Conservation (phyloP, 805 yeast species). For the Ogataea thermomethanolica region DNA sequence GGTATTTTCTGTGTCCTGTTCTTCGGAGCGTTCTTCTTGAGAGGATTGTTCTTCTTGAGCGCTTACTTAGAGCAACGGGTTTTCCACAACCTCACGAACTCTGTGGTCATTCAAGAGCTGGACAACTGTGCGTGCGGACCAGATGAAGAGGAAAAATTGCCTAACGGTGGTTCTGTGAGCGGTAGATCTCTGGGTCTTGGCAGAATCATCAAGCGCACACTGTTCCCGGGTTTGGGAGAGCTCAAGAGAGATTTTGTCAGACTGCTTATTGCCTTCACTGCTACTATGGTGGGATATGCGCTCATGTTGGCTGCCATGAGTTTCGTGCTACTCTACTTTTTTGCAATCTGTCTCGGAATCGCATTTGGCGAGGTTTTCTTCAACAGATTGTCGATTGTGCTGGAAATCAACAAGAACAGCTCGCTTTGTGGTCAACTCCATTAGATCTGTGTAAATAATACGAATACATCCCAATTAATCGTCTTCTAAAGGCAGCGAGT, state of each 20-base stretch:
- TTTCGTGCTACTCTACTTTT: slow-evolving; percentile 61
- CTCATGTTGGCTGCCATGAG: slow-evolving; percentile 81
- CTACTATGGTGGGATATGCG: slow-evolving; percentile 66
- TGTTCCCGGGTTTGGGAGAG: slow-evolving; percentile 35
- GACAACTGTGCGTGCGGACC: slow-evolving; percentile 36
- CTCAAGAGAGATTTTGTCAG: slow-evolving; percentile 53
- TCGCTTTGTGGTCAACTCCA: slow-evolving; percentile 31
- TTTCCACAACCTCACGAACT: slow-evolving; percentile 42
- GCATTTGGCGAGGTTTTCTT: slow-evolving; percentile 69
- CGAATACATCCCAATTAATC: slow-evolving; percentile 22
- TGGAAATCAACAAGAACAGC: slow-evolving; percentile 35
- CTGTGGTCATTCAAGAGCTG: slow-evolving; percentile 29
- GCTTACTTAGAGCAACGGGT: slow-evolving; percentile 67
- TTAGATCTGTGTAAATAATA: slow-evolving; percentile 7
- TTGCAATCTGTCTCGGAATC: slow-evolving; percentile 68
- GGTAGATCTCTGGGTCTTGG: slow-evolving; percentile 9
- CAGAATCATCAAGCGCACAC: slow-evolving; percentile 26
- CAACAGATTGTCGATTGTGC: slow-evolving; percentile 49
- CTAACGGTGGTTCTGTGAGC: slow-evolving; percentile 10
- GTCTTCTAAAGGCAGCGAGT: slow-evolving; percentile 42
- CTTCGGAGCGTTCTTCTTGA: slow-evolving; percentile 53
- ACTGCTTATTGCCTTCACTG: slow-evolving; percentile 50
- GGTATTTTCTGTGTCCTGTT: slow-evolving; percentile 67
- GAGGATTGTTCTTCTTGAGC: slow-evolving; percentile 56
- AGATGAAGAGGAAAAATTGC: slow-evolving; percentile 21